phyloP scores from a whole-genome alignment of 345 rosid genomes.

The Linum usitatissimum region DNA sequence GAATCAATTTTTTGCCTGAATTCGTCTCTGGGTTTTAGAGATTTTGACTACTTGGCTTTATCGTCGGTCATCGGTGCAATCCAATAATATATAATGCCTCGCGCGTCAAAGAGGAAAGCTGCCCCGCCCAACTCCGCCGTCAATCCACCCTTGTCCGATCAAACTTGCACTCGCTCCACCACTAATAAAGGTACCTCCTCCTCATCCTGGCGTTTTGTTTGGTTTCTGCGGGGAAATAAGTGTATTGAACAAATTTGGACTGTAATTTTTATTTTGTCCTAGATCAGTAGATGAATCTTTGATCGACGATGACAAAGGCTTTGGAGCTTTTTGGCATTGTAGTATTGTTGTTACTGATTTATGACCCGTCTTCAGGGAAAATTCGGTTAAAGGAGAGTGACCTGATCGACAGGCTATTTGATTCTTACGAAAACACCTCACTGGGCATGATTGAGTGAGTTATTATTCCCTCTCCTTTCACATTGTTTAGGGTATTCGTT shows the following conservation, averaged over 20 bases:
- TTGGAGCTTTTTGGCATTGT: background rate
- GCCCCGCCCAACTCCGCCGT: slow-evolving; percentile 27
- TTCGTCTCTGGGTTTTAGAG: background rate
- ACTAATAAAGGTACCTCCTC: background rate
- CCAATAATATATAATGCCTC: slow-evolving; percentile 29
- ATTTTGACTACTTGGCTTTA: slow-evolving; percentile 10
- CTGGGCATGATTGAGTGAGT: slow-evolving; percentile 41
- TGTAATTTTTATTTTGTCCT: background rate
- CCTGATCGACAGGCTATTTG: slow-evolving; percentile 24
- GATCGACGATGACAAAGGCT: background rate
- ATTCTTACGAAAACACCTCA: slow-evolving; percentile 29
- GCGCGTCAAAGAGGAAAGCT: slow-evolving; percentile 35
- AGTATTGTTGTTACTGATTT: background rate
- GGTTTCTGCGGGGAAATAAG: background rate
- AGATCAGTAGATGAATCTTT: background rate
- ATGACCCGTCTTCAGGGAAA: slow-evolving; percentile 17
- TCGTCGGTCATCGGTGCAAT: slow-evolving; percentile 10
- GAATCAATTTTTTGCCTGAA: background rate
- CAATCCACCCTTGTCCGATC: slow-evolving; percentile 15
- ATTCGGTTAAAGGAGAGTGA: slow-evolving; percentile 17
- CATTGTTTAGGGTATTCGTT: background rate
- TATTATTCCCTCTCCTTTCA: background rate
- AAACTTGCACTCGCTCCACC: background rate
- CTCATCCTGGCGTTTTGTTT: background rate
- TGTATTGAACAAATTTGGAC: background rate